Base-by-base conservation (phyloP, 2,329 filamentous ascomycete genomes). In the Apiospora marii region DNA sequence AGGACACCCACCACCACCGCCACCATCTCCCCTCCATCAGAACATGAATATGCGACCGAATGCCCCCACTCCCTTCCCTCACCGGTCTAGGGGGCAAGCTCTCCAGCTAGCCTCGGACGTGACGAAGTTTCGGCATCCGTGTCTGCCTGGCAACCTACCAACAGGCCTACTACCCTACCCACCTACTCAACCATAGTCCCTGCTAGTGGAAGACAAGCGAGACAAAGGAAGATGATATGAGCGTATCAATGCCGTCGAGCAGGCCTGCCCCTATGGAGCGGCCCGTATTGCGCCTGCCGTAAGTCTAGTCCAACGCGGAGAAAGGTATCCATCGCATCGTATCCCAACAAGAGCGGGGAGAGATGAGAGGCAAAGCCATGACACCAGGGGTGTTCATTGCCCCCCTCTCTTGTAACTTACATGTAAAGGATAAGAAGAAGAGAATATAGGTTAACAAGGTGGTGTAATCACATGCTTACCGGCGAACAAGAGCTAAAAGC, bases 381-480 rank as follows among this genome's bases (percentile, higher is more conserved):
- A 14, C 1, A 30, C 16, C 4, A 22, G 12, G 53, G 44, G 44
- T 5, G 16, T 16, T 14, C 4, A 34, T 16, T 27, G 27, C 16
- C 27, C 14, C 14, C 19, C 4, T 14, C 12, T 16, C 6, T 10
- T 1, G 30, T 6, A 16, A 6, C 22, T 49, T n/a, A n/a, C 22
- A 4, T n/a, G 7, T 16, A 30, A 10, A 16, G 51, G 12, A 19
- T 1, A 12, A 34, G 7, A 61, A 37, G 16, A n/a, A n/a, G n/a
- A n/a, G n/a, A n/a, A n/a, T n/a, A n/a, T n/a, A n/a, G n/a, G n/a
- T n/a, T n/a, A n/a, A n/a, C n/a, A n/a, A n/a, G n/a, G n/a, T n/a
- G n/a, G n/a, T n/a, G 16, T 3, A 7, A 61, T 61, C 53, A 61
- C 53, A 61, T 61, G 53, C 53, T 61, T 61, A 37, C 53, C 16